Evolutionary conservation across 345 rosid genomes (phyloP), one percentile per base, ranked within the genome.

Genomic region (Nasturtium officinale): DNA sequence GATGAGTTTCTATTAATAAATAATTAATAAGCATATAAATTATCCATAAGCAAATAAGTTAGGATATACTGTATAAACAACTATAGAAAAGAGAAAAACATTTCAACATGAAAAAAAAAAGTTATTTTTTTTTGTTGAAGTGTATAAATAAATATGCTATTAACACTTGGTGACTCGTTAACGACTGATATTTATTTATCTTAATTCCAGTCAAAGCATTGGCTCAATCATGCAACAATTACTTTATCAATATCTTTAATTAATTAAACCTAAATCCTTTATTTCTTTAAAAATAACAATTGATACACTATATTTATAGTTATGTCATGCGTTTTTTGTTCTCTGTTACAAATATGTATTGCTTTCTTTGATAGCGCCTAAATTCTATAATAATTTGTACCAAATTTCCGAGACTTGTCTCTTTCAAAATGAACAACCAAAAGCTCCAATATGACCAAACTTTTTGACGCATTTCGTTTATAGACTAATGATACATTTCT

Each of bases 391-490:
- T 42, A 40, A 16, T 30, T 29, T 60, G 73, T 60, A 40, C 26
- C 47, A 67, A 67, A 67, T 23, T 59, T 67, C 32, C 54, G 54
- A 59, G 73, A 50, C 62, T 75, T 60, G 68, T 75, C 55, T 40
- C 63, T 75, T 51, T 67, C 74, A 51, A 60, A 32, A 6, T 10
- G 61, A 50, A 67, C 55, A 29, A 74, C 73, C 47, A 74, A 67
- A 52, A 8, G 18, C 26, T 62, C 25, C 61, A 52, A 62, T 62
- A 72, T 63, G 63, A 21, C 77, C 46, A 72, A 29, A 33, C 69
- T 67, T 75, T 66, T 75, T 75, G 42, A 67, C 69, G 74, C 74
- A 75, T 67, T 67, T 75, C 62, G 54, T 42, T 42, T 67, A 67
- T 51, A 50, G 55, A 66, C 60, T 65, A 73, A 35, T 73, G 53